These are phyloP conservation scores for Seiridium cupressi DNA, from an alignment of 2,329 filamentous ascomycete genomes.

Conservation along the genomic window DNA sequence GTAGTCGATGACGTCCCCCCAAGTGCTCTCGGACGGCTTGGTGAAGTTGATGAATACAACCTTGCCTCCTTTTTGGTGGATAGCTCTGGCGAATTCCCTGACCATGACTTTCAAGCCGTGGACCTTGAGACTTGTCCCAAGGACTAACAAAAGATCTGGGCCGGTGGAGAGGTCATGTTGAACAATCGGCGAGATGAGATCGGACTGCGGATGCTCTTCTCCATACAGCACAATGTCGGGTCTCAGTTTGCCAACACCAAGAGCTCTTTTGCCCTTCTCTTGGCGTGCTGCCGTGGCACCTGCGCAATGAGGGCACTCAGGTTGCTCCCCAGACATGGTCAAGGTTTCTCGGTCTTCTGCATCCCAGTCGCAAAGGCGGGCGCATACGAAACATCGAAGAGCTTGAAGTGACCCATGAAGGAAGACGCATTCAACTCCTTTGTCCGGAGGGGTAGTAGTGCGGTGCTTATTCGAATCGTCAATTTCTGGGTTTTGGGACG, in stretches of 20 bases:
- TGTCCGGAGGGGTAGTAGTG: conserved; percentile 24
- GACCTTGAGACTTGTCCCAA: conserved; percentile 70
- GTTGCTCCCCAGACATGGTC: conserved; percentile 63
- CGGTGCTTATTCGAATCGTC: conserved; percentile 14
- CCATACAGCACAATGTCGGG: conserved; percentile 75
- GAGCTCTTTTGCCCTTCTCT: conserved; percentile 63
- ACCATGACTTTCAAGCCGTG: conserved; percentile 71
- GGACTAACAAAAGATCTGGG: conserved; percentile 67
- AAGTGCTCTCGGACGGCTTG: conserved; percentile 68
- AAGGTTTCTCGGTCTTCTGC: conserved; percentile 52
- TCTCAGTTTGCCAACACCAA: conserved; percentile 66
- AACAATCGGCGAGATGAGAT: conserved; percentile 66
- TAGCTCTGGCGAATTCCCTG: conserved; percentile 68
- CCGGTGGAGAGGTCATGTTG: conserved; percentile 64
- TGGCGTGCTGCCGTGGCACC: conserved; percentile 61
- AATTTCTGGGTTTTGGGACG: conserved; percentile 16
- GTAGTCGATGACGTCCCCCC: conserved; percentile 72
- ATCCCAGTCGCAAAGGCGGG: conserved; percentile 58
- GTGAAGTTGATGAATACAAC: conserved; percentile 74
- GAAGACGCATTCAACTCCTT: conserved; percentile 65
- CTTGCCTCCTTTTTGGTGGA: conserved; percentile 65
- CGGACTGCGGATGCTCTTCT: conserved; percentile 68
- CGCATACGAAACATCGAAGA: conserved; percentile 63
- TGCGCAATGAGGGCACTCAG: conserved; percentile 65
- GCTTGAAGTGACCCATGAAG: conserved; percentile 67